These are phyloP conservation scores for Schizophyllum amplum DNA, from an alignment of 1,284 basidiomycete genomes.

Conservation along the genomic window DNA sequence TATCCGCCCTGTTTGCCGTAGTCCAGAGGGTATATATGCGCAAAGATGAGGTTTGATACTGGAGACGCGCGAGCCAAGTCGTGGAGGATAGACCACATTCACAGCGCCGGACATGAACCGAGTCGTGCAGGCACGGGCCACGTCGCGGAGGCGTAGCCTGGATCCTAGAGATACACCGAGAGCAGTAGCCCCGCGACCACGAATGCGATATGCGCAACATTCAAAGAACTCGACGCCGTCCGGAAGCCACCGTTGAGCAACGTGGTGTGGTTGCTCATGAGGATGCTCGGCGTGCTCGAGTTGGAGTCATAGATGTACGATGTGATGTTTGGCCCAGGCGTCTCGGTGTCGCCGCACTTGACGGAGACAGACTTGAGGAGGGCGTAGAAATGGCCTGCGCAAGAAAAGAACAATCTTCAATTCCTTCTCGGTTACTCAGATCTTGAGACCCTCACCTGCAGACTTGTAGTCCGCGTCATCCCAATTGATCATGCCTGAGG, in stretches of 20 bases:
- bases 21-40: background rate
- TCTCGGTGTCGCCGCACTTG: slow-evolving; percentile 44
- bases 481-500: slow-evolving; percentile 65
- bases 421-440: no score
- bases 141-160: no score
- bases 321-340: slow-evolving; percentile 35
- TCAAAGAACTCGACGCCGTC: background rate
- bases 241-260: slow-evolving; percentile 28
- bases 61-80: background rate
- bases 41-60: slow-evolving; percentile 4
- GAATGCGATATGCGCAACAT: background rate
- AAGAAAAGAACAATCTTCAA: no score
- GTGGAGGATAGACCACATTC: no score
- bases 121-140: no score
- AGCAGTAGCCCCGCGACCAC: background rate
- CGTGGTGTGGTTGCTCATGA: slow-evolving; percentile 47
- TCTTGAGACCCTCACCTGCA: slow-evolving; percentile 40
- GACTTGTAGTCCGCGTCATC: slow-evolving; percentile 61
- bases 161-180: no score
- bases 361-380: slow-evolving; percentile 50
- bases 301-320: slow-evolving; percentile 59
- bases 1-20: background rate
- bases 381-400: slow-evolving; percentile 46
- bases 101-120: no score
- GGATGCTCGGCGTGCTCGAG: slow-evolving; percentile 40